A percentile compares a stretch with the other conserved stretches of the same genome.
These are phyloP conservation scores for Penicillium lividum DNA, from an alignment of 495 filamentous ascomycete genomes.

Conservation along the genomic window DNA sequence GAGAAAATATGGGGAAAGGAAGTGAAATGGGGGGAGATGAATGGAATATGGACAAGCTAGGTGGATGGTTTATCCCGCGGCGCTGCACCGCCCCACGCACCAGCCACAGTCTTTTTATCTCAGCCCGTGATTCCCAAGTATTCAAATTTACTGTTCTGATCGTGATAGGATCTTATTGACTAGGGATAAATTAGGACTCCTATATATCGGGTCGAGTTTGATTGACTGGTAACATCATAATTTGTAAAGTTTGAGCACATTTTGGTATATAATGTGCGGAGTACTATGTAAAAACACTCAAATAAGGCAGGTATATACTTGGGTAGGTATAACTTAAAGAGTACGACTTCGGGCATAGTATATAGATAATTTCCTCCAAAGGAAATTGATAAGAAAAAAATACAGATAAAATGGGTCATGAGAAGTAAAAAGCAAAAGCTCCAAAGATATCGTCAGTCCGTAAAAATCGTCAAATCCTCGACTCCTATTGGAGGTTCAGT, in stretches of 20 bases:
- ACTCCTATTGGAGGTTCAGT: conserved; percentile 1
- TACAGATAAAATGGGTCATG: not conserved
- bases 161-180: too few species aligned
- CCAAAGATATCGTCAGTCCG: not conserved
- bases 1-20: conserved; percentile 6
- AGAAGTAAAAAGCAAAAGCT: not conserved
- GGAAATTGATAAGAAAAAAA: not conserved
- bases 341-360: too few species aligned
- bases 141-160: too few species aligned
- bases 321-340: too few species aligned
- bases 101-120: conserved; percentile 29
- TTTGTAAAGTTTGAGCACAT: too few species aligned
- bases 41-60: conserved; percentile 9
- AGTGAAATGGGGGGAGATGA: conserved; percentile 7
- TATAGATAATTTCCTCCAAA: not conserved
- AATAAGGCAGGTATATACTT: too few species aligned
- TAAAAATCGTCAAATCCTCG: conserved; percentile 10
- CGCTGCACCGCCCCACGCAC: conserved; percentile 33
- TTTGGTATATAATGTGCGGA: too few species aligned
- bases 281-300: too few species aligned
- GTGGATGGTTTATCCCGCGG: conserved; percentile 16
- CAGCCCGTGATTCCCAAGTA: not conserved
- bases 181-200: too few species aligned
- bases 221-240: too few species aligned
- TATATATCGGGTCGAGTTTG: too few species aligned